Evolutionary conservation across 495 filamentous ascomycete genomes (phyloP).

Genomic region (Aspergillus diversus): DNA sequence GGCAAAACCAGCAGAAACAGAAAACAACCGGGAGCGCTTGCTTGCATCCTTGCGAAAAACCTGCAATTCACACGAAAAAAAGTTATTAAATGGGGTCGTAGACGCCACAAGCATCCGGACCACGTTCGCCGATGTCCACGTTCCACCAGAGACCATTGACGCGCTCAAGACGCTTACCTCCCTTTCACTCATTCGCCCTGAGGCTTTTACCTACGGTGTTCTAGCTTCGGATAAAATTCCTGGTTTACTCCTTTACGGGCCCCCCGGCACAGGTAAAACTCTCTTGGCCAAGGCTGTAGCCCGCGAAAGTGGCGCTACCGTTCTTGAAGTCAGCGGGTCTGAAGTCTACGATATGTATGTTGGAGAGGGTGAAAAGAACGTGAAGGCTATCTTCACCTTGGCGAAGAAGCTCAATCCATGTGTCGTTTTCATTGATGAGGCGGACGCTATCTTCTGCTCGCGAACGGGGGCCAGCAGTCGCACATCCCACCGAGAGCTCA

Average conservation of each 20-base stretch:
- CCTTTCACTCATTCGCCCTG: constrained; percentile 83
- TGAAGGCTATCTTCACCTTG: constrained; percentile 86
- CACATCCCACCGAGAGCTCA: constrained; percentile 80
- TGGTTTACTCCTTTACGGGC: constrained; percentile 88
- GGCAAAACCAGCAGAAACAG: constrained; percentile 27
- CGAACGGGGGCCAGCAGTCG: constrained; percentile 61
- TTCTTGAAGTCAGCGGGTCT: constrained; percentile 71
- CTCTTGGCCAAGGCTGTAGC: constrained; percentile 94
- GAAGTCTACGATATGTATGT: constrained; percentile 96
- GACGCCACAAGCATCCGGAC: constrained; percentile 80
- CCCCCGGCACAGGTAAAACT: constrained; percentile 95
- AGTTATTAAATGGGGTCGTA: constrained; percentile 77
- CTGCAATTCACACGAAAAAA: constrained; percentile 77
- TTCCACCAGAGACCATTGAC: constrained; percentile 80
- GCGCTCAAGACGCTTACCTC: constrained; percentile 88
- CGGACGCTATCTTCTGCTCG: constrained; percentile 84
- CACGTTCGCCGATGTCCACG: constrained; percentile 83
- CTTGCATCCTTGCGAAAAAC: constrained; percentile 51
- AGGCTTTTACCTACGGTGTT: constrained; percentile 95
- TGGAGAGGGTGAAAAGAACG: constrained; percentile 95
- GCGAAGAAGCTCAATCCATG: constrained; percentile 92
- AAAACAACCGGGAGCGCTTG: constrained; percentile 40
- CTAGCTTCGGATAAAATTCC: constrained; percentile 89
- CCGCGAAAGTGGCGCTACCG: constrained; percentile 88
- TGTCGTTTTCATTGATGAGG: constrained; percentile 97